Percentiles rank a stretch among this genome's conserved stretches.
phyloP scores from a whole-genome alignment of 192 early-diverging fungal species.

The Haplosporangium gracile region DNA sequence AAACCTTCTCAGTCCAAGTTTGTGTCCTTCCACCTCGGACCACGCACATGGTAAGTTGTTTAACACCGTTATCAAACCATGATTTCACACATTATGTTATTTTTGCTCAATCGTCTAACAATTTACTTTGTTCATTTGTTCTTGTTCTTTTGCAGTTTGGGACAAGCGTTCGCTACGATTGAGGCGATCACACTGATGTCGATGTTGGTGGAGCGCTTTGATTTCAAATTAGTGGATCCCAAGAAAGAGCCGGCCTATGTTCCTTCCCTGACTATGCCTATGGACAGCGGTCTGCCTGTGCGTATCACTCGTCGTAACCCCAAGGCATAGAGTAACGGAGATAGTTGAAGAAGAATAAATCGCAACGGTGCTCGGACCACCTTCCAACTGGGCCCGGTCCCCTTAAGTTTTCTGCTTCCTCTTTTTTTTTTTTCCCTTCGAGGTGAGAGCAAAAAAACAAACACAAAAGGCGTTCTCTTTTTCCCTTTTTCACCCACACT shows the following conservation, averaged over 20 bases:
- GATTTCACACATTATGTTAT: neutral
- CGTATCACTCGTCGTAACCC: slow-evolving; percentile 27
- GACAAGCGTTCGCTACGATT: slow-evolving; percentile 59
- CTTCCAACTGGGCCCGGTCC: neutral
- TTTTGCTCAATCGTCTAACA: neutral
- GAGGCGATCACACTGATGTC: slow-evolving; percentile 54
- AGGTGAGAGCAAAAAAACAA: neutral
- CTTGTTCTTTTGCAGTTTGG: slow-evolving; percentile 30
- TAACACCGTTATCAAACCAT: neutral
- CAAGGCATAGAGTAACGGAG: neutral
- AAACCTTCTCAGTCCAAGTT: slow-evolving; percentile 62
- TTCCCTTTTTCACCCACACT: neutral
- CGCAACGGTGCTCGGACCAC: neutral
- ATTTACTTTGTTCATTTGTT: neutral
- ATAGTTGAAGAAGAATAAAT: neutral
- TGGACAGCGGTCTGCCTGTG: slow-evolving; percentile 49
- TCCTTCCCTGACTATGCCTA: slow-evolving; percentile 51
- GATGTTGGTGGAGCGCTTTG: slow-evolving; percentile 51
- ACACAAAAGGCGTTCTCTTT: neutral
- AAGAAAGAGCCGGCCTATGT: slow-evolving; percentile 32
- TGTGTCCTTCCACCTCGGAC: slow-evolving; percentile 71
- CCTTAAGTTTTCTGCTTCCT: neutral
- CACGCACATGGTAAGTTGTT: slow-evolving; percentile 54
- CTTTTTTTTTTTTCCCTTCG: neutral
- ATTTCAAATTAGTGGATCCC: slow-evolving; percentile 52